These are phyloP conservation scores for Lodderomyces parapsilosis DNA, from an alignment of 1,139 yeast genomes.

Conservation along the genomic window DNA sequence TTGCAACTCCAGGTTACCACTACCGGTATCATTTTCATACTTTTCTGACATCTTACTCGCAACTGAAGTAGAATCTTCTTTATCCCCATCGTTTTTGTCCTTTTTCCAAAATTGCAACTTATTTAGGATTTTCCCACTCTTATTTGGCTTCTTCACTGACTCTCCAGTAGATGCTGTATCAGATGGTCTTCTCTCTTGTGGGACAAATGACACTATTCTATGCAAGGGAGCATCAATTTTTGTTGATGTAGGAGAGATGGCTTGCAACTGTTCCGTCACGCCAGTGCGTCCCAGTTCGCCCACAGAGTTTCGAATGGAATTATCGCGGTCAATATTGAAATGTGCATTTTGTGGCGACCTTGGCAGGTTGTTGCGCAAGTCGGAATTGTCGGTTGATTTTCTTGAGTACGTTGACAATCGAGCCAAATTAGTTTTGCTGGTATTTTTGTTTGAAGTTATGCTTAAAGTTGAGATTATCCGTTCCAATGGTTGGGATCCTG, in stretches of 20 bases:
- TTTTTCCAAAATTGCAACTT: conserved; percentile 47
- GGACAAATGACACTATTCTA: conserved; percentile 36
- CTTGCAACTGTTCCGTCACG: conserved; percentile 5
- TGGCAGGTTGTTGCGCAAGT: conserved; percentile 8
- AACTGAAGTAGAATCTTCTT: conserved; percentile 11
- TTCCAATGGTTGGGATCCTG: conserved; percentile 38
- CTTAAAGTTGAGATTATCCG: conserved; percentile 41
- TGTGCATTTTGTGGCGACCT: conserved; percentile 8
- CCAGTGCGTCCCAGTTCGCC: not conserved
- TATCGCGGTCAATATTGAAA: conserved; percentile 9
- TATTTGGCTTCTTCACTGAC: conserved; percentile 13
- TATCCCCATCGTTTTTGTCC: conserved; percentile 12
- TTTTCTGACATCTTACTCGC: conserved; percentile 9
- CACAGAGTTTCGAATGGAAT: not conserved
- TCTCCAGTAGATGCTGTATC: conserved; percentile 14
- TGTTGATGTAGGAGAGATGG: conserved; percentile 11
- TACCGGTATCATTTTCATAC: conserved; percentile 7
- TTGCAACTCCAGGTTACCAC: conserved; percentile 7
- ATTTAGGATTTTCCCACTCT: conserved; percentile 29
- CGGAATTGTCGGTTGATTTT: conserved; percentile 4
- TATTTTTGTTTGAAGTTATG: conserved; percentile 27
- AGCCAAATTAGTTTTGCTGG: conserved; percentile 18
- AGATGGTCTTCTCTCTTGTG: conserved; percentile 25
- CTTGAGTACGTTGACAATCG: conserved; percentile 9
- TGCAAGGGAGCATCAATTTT: conserved; percentile 9